Evolutionary conservation across 202 grass and related monocot genomes (phyloP).

Genomic region (Panicum hallii): DNA sequence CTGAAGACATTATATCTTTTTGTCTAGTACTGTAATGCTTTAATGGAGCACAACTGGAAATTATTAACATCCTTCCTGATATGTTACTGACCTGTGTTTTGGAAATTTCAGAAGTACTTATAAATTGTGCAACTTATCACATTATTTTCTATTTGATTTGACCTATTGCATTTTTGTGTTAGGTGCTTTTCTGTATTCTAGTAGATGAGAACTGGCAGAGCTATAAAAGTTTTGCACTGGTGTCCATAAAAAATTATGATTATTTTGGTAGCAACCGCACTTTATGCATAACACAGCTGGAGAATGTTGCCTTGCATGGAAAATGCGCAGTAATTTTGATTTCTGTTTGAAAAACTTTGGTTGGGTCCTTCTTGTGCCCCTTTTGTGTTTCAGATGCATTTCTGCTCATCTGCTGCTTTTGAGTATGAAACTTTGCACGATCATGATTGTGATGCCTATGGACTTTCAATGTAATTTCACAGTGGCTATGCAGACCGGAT

Average conservation of each 20-base stretch:
- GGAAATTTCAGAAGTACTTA: slow-evolving; percentile 31
- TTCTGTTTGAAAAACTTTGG: slow-evolving; percentile 23
- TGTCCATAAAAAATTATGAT: slow-evolving; percentile 9
- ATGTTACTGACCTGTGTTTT: slow-evolving; percentile 6
- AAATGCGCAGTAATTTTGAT: not conserved
- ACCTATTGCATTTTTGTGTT: not conserved
- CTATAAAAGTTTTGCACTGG: slow-evolving; percentile 13
- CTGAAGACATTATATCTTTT: slow-evolving; percentile 14
- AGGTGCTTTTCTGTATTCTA: slow-evolving; percentile 34
- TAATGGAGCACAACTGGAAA: slow-evolving; percentile 1
- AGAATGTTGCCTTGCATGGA: slow-evolving; percentile 19
- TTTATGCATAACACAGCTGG: slow-evolving; percentile 21
- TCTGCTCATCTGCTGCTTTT: slow-evolving; percentile 30
- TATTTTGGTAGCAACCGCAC: not conserved
- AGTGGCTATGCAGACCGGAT: slow-evolving; percentile 99
- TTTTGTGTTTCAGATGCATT: slow-evolving; percentile 6
- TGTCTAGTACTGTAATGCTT: slow-evolving; percentile 30
- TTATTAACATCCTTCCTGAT: slow-evolving; percentile 30
- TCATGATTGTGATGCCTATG: slow-evolving; percentile 48
- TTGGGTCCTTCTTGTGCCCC: slow-evolving; percentile 17
- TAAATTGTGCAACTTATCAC: slow-evolving; percentile 4
- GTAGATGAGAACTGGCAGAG: slow-evolving; percentile 19
- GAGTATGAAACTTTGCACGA: not conserved
- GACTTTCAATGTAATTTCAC: slow-evolving; percentile 59
- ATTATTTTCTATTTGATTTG: not conserved